A percentile compares a stretch with the other conserved stretches of the same genome.
phyloP scores from a whole-genome alignment of 352 stramenopile species.

The Phytophthora tubulina region DNA sequence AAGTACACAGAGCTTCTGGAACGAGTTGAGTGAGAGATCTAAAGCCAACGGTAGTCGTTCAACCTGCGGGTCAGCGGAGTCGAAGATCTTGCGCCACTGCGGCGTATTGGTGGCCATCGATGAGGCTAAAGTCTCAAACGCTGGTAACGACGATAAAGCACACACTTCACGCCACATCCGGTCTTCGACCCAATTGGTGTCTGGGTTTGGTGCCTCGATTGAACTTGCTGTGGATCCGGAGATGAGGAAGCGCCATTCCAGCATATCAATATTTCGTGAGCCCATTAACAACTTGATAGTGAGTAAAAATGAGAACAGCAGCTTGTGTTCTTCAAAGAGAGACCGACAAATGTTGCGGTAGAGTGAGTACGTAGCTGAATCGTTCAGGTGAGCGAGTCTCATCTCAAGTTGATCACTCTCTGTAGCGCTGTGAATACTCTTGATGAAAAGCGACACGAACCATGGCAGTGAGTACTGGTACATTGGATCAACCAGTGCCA shows the following conservation, averaged over 20 bases:
- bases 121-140: constrained; percentile 63
- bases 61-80: constrained; percentile 84
- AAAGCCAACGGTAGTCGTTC: constrained; percentile 71
- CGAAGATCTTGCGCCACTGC: constrained; percentile 79
- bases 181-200: constrained; percentile 71
- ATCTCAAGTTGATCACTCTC: constrained; percentile 88
- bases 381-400: constrained; percentile 88
- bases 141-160: constrained; percentile 69
- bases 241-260: constrained; percentile 95
- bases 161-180: constrained; percentile 85
- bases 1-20: constrained; percentile 86
- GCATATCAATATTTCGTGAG: constrained; percentile 80
- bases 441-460: constrained; percentile 93
- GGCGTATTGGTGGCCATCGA: constrained; percentile 63
- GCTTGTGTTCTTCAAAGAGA: constrained; percentile 95
- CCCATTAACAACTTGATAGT: constrained; percentile 89
- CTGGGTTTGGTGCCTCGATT: constrained; percentile 84
- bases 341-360: constrained; percentile 95
- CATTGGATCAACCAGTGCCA: constrained; percentile 93
- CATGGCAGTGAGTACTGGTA: constrained; percentile 96
- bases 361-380: constrained; percentile 94
- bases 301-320: constrained; percentile 94
- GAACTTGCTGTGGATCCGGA: constrained; percentile 75
- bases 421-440: constrained; percentile 85
- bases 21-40: constrained; percentile 73